Percentiles rank a stretch among this genome's conserved stretches.
phyloP scores from a whole-genome alignment of 2,329 filamentous ascomycete genomes.

The Cladobotryum mycophilum region DNA sequence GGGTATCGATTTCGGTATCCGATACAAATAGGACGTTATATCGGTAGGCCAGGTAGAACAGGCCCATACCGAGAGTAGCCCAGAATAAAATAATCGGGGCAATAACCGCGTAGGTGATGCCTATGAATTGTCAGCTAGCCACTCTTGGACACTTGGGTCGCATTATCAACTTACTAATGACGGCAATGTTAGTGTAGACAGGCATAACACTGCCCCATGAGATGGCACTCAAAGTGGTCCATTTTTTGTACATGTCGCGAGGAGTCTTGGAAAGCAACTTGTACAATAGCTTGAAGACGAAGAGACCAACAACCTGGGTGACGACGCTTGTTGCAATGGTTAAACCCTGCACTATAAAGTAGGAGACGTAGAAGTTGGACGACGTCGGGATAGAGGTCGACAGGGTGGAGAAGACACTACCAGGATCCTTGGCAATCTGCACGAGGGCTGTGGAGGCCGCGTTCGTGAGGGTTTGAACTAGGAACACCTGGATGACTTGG shows the following conservation, averaged over 20 bases:
- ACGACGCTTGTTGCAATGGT: conserved; percentile 68
- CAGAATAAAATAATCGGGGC: conserved; percentile 78
- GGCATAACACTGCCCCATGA: conserved; percentile 75
- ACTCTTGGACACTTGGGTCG: neutral
- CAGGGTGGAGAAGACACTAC: conserved; percentile 55
- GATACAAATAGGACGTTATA: conserved; percentile 84
- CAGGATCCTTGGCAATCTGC: conserved; percentile 57
- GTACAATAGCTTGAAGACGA: conserved; percentile 62
- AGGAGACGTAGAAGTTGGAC: conserved; percentile 90
- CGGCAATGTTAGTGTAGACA: conserved; percentile 65
- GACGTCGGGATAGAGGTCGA: conserved; percentile 69
- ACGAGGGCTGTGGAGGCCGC: conserved; percentile 65
- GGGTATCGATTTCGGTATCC: conserved; percentile 75
- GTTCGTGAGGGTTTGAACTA: conserved; percentile 76
- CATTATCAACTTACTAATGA: conserved; percentile 48
- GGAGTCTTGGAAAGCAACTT: conserved; percentile 70
- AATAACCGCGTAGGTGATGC: conserved; percentile 75
- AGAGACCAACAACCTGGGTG: conserved; percentile 59
- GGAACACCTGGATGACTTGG: conserved; percentile 88
- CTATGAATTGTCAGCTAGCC: conserved; percentile 24
- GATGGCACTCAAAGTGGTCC: conserved; percentile 60
- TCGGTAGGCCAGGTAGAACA: conserved; percentile 79
- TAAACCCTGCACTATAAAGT: conserved; percentile 81
- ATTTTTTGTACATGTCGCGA: conserved; percentile 69
- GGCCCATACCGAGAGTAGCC: conserved; percentile 65